Conservation (phyloP, 1,284 basidiomycete genomes). For the Fomes fomentarius region DNA sequence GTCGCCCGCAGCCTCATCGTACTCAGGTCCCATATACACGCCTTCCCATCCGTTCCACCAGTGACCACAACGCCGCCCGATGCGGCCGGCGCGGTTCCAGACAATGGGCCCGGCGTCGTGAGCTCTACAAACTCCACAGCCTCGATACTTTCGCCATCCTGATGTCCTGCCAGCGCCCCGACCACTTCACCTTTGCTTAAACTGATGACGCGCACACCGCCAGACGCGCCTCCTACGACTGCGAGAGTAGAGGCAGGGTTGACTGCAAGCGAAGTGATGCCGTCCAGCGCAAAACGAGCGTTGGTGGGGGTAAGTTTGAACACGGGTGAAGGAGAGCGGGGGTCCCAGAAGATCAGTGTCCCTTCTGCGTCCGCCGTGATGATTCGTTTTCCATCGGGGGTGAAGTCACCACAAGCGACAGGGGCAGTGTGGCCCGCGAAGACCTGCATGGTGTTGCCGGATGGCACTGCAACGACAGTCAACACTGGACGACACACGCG, state of each 20-base stretch:
- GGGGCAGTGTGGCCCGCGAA: conserved; percentile 90
- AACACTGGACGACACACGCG: background rate
- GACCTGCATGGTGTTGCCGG: conserved; percentile 93
- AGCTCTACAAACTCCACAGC: conserved; percentile 87
- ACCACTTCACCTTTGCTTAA: conserved; percentile 87
- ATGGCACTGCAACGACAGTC: conserved; percentile 69
- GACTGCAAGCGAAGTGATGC: conserved; percentile 86
- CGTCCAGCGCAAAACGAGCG: conserved; percentile 76
- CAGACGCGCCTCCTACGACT: conserved; percentile 86
- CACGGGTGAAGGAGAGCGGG: conserved; percentile 74
- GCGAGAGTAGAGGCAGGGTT: conserved; percentile 86
- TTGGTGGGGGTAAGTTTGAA: conserved; percentile 81
- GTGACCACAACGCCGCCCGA: conserved; percentile 79
- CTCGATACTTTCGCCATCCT: conserved; percentile 90
- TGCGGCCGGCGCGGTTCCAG: conserved; percentile 20
- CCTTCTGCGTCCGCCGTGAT: conserved; percentile 88
- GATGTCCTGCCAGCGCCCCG: conserved; percentile 81
- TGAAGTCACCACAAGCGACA: conserved; percentile 90
- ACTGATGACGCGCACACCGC: conserved; percentile 84
- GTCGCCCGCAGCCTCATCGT: conserved; percentile 84
- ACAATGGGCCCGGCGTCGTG: conserved; percentile 46
- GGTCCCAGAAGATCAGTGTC: conserved; percentile 91
- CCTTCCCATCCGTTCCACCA: conserved; percentile 93
- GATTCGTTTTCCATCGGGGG: conserved; percentile 90
- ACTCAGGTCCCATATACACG: conserved; percentile 91